Evolutionary conservation across 2,329 filamentous ascomycete species (phyloP), one percentile per base, ranked within the genome.

Genomic region (Xylariales sp.): DNA sequence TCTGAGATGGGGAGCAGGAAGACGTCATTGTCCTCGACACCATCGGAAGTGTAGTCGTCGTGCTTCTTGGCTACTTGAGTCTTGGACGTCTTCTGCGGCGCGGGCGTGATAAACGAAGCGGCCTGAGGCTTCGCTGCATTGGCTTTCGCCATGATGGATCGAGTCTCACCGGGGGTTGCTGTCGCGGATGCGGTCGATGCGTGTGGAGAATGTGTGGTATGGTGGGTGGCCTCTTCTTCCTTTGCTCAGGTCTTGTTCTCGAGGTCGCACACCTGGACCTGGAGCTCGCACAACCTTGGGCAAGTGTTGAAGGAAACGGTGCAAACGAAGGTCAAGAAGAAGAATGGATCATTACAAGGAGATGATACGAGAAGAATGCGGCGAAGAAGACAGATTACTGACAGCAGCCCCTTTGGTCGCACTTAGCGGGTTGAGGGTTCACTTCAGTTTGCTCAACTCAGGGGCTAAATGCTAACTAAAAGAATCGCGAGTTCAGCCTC

Each of bases 11-110:
- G 88, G 16, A 98, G 80, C 40, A 87, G 78, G 68, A 96, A 89
- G 58, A 97, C 82, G 71, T 97, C 89, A 69, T 96, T 84, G 70
- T 98, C 87, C 51, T 79, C 75, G 41, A 97, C 86, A 37, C 86
- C 86, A 38, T 88, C 80, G 2, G 86, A 89, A 43, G 81, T 77
- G 69, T 88, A 90, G 56, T 84, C 80, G 37, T 68, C 61, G 40
- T 60, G 54, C 47, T 60, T 59, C 51, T 60, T 59, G 20, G 29
- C 38, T 44, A 57, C 46, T 42, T 59, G 58, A 32, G 52, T 46
- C 43, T 58, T 59, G 31, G 51, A n/a, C n/a, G n/a, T 35, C 19
- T 28, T 9, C 28, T 19, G 22, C 14, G 22, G 36, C 24, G 16
- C 10, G 16, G 31, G 45, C 31, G 49, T 38, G 25, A 49, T 53